phyloP scores from a whole-genome alignment of 2,329 filamentous ascomycete genomes.

The Clonostachys sp. region DNA sequence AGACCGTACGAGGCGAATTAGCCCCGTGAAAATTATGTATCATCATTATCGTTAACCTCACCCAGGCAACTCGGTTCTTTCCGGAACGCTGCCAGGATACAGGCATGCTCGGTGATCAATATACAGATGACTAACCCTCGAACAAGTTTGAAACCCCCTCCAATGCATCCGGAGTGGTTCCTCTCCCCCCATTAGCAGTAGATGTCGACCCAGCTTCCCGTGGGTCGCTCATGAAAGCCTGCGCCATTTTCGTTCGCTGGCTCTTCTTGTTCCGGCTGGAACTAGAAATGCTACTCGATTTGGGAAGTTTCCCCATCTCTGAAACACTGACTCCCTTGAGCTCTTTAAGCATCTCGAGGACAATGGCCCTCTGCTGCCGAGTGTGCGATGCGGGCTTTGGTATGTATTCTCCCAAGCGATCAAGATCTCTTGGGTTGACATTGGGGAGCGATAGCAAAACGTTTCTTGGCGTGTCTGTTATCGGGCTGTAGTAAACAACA shows the following conservation, averaged over 20 bases:
- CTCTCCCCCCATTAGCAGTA: constrained; percentile 10
- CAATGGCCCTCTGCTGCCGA: constrained; percentile 74
- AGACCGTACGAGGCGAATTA: no score
- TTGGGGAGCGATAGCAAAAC: constrained; percentile 79
- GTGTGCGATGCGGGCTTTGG: constrained; percentile 53
- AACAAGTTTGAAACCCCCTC: constrained; percentile 53
- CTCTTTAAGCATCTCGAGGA: constrained; percentile 80
- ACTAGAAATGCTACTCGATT: constrained; percentile 34
- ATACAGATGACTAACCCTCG: constrained; percentile 16
- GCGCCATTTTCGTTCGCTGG: constrained; percentile 54
- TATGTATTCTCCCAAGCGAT: constrained; percentile 57
- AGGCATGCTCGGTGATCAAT: no score
- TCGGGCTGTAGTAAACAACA: constrained; percentile 67
- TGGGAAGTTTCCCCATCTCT: constrained; percentile 81
- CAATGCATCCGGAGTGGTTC: constrained; percentile 41
- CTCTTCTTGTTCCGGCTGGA: constrained; percentile 32
- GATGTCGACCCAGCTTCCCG: constrained; percentile 6
- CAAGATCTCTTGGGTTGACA: constrained; percentile 65
- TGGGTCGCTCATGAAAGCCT: constrained; percentile 50
- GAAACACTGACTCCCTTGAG: constrained; percentile 88
- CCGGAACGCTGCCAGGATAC: no score
- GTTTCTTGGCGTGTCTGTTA: constrained; percentile 65
- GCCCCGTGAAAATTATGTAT: no score
- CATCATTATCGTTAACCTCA: no score
- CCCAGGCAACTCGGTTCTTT: no score